Evolutionary conservation across 352 stramenopile genomes (phyloP).

Genomic region (Globisporangium iwayamae): DNA sequence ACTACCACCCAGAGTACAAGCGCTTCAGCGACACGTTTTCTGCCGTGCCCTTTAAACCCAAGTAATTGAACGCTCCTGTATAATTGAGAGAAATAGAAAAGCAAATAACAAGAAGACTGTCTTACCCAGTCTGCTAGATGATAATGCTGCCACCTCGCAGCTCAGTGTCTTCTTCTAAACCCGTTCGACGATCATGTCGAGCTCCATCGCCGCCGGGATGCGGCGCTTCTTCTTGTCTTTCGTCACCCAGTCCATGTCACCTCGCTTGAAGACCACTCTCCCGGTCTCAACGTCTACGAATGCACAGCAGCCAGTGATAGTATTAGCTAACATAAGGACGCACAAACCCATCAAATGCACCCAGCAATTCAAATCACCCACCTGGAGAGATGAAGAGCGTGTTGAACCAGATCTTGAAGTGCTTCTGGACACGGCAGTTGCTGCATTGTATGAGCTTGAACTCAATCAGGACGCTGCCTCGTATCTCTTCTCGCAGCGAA

Average conservation of each 20-base stretch:
- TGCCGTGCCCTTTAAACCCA: conserved; percentile 72
- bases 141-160: background rate
- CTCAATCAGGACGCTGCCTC: conserved; percentile 56
- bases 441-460: conserved; percentile 39
- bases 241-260: conserved; percentile 65
- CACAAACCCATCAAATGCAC: background rate
- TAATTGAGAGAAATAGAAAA: background rate
- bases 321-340: background rate
- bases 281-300: conserved; percentile 33
- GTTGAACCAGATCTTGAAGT: conserved; percentile 80
- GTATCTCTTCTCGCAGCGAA: conserved; percentile 35
- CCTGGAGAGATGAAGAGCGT: conserved; percentile 40
- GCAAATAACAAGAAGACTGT: background rate
- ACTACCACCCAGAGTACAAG: conserved; percentile 90
- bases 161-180: background rate
- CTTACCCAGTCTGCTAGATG: background rate
- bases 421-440: conserved; percentile 45
- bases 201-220: conserved; percentile 60
- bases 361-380: conserved; percentile 12
- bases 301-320: background rate
- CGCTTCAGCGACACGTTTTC: conserved; percentile 86
- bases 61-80: conserved; percentile 23
- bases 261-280: conserved; percentile 32
- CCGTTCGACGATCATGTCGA: conserved; percentile 39
- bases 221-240: conserved; percentile 58